A percentile compares a stretch with the other conserved stretches of the same genome.
Evolutionary conservation across 2,329 filamentous ascomycete genomes (phyloP).

Genomic region (Oidium heveae): DNA sequence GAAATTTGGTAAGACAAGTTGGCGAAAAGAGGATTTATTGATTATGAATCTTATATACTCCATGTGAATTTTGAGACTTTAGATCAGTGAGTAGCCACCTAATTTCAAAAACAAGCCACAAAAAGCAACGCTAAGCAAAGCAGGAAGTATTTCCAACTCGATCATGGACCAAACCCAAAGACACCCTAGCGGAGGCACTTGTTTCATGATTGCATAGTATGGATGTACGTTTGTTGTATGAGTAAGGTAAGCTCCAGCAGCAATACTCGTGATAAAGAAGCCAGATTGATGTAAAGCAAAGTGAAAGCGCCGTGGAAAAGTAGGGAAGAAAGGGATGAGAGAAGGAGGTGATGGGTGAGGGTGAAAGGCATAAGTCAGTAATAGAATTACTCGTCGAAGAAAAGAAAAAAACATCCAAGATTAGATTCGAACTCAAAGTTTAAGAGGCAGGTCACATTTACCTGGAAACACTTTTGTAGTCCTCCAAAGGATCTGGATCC

Average conservation of each 20-base stretch:
- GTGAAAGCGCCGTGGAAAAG: constrained; percentile 22
- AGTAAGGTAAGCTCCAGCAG: constrained; percentile 54
- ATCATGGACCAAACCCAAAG: constrained; percentile 86
- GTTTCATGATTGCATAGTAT: constrained; percentile 80
- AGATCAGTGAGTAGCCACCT: too few relatives aligned
- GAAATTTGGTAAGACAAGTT: too few relatives aligned
- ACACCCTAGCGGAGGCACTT: constrained; percentile 65
- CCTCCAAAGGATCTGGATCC: constrained; percentile 25
- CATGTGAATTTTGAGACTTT: too few relatives aligned
- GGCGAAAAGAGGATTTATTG: too few relatives aligned
- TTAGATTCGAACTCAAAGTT: too few relatives aligned
- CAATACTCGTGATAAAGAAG: constrained; percentile 36
- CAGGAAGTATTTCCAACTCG: constrained; percentile 50
- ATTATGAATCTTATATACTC: too few relatives aligned
- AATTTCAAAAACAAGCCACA: too few relatives aligned
- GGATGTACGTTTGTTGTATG: constrained; percentile 53
- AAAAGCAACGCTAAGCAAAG: constrained; percentile 25
- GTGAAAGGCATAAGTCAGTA: constrained; percentile 14
- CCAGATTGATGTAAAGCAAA: constrained; percentile 26
- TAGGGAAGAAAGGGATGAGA: constrained; percentile 26
- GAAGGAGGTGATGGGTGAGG: constrained; percentile 18
- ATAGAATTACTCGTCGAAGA: constrained; percentile 18
- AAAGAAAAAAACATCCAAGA: too few relatives aligned
- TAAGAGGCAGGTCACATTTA: too few relatives aligned
- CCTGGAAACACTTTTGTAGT: too few relatives aligned